These are phyloP conservation scores for Triticum turgidum DNA, from an alignment of 176 grass and related monocot species.

Conservation along the genomic window DNA sequence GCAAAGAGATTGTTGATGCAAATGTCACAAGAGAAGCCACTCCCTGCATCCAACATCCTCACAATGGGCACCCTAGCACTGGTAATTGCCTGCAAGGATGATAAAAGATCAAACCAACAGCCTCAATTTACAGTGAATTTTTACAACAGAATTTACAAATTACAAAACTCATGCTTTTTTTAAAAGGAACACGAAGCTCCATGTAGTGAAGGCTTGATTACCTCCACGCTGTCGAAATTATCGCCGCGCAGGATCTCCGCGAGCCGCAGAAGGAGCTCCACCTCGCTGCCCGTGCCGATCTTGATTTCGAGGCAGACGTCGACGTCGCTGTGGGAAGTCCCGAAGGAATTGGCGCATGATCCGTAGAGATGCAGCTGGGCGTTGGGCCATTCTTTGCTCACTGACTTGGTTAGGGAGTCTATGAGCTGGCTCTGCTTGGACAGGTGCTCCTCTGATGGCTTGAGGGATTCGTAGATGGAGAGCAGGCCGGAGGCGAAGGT, in stretches of 20 bases:
- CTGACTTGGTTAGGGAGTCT: constrained; percentile 20
- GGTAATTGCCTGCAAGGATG: constrained; percentile 48
- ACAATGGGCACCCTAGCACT: constrained; percentile 61
- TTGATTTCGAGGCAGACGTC: constrained; percentile 62
- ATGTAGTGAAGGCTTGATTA: constrained; percentile 4
- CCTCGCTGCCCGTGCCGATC: background rate
- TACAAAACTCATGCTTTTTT: background rate
- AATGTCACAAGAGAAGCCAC: constrained; percentile 53
- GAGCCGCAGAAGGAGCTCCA: constrained; percentile 37
- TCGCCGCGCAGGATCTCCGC: constrained; percentile 34
- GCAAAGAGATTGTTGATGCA: constrained; percentile 70
- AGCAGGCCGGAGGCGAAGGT: constrained; percentile 26
- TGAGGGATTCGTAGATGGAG: constrained; percentile 49
- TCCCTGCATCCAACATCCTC: constrained; percentile 45
- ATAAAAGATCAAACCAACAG: background rate
- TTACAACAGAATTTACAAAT: background rate
- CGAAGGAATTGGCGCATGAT: constrained; percentile 70
- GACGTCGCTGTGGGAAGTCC: constrained; percentile 41
- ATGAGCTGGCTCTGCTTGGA: constrained; percentile 44
- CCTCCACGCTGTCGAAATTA: constrained; percentile 48
- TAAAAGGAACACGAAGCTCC: background rate
- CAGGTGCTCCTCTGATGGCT: constrained; percentile 37
- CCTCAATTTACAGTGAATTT: background rate
- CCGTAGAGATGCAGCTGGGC: constrained; percentile 63
- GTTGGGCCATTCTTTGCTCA: constrained; percentile 52